A percentile compares a stretch with the other conserved stretches of the same genome.
Evolutionary conservation across 441 rosid species (phyloP).

Genomic region (Eutrema salsugineum): DNA sequence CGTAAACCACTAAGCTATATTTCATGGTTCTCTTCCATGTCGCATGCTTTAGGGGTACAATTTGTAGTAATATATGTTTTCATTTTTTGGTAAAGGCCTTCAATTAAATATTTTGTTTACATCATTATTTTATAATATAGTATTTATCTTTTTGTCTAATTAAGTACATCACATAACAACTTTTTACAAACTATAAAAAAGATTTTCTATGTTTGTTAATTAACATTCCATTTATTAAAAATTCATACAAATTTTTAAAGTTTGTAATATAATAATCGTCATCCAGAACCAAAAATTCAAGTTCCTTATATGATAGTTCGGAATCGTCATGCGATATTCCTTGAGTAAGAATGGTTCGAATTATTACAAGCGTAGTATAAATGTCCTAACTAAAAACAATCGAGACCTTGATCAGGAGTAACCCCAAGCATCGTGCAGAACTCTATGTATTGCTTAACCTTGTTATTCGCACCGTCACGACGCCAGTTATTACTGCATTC

Average conservation of each 20-base stretch:
- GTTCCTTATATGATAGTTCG: too few relatives aligned
- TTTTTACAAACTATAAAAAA: background rate
- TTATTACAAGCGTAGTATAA: background rate
- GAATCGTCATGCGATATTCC: background rate
- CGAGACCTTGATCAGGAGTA: constrained; percentile 40
- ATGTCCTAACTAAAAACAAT: background rate
- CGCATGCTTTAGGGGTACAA: too few relatives aligned
- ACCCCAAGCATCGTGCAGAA: constrained; percentile 47
- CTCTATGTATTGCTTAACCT: constrained; percentile 32
- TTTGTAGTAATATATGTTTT: background rate
- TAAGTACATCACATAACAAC: background rate
- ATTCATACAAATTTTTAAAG: too few relatives aligned
- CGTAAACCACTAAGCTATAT: too few relatives aligned
- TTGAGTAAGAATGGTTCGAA: background rate
- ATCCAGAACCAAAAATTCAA: too few relatives aligned
- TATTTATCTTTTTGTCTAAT: background rate
- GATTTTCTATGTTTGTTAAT: background rate
- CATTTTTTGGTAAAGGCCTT: too few relatives aligned
- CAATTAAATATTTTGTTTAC: background rate
- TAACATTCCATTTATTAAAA: too few relatives aligned
- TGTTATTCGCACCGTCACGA: constrained; percentile 16
- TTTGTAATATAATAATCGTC: too few relatives aligned
- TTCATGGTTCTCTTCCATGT: too few relatives aligned
- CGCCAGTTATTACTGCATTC: constrained; percentile 41
- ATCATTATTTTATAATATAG: background rate